Evolutionary conservation across 352 stramenopile genomes (phyloP).

Genomic region (Pythium sukuiense): DNA sequence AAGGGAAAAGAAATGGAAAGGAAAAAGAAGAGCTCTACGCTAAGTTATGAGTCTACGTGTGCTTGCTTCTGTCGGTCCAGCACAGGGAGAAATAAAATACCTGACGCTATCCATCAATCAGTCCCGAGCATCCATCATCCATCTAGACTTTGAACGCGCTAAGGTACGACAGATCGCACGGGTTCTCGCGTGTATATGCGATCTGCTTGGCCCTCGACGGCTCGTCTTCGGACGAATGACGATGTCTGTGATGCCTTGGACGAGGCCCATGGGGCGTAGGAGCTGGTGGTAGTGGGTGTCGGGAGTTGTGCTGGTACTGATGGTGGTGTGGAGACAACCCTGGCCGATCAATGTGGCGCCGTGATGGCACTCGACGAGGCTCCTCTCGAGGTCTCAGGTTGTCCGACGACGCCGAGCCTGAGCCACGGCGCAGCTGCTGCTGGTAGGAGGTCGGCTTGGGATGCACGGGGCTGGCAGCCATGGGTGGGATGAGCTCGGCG

Average conservation of each 20-base stretch:
- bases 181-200: conserved; percentile 37
- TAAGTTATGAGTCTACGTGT: no score
- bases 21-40: no score
- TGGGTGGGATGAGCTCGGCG: no score
- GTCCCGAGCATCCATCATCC: background rate
- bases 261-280: no score
- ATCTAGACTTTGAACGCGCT: conserved; percentile 46
- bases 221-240: conserved; percentile 9
- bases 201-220: conserved; percentile 3
- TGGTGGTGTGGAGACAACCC: background rate
- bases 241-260: no score
- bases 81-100: no score
- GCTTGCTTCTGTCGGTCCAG: no score
- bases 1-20: no score
- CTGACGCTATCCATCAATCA: no score
- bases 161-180: conserved; percentile 58
- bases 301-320: conserved; percentile 1
- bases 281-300: no score
- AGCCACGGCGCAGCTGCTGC: conserved; percentile 5
- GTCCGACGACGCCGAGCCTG: conserved; percentile 5
- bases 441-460: background rate
- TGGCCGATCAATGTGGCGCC: conserved; percentile 10
- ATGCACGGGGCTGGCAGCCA: no score
- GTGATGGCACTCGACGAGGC: conserved; percentile 1
- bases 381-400: background rate